phyloP scores from a whole-genome alignment of 2,329 filamentous ascomycete species.

The Diaporthe caulivora region DNA sequence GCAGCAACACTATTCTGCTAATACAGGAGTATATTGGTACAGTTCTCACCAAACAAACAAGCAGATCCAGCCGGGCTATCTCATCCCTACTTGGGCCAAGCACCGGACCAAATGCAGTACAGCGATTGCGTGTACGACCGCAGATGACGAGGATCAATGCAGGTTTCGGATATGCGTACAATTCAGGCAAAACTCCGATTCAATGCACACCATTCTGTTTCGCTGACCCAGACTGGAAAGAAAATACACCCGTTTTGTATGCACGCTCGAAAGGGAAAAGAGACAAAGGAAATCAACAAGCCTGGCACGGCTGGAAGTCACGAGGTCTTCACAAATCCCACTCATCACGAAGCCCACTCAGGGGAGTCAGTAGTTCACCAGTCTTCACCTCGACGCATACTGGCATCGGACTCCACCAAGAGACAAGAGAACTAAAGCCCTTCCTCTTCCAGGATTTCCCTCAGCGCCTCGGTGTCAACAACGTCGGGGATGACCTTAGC shows the following conservation, averaged over 20 bases:
- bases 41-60: constrained; percentile 2
- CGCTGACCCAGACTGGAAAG: constrained; percentile 3
- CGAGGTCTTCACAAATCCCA: neutral
- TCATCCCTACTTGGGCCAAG: neutral
- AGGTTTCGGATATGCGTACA: neutral
- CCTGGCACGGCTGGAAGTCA: neutral
- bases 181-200: constrained; percentile 5
- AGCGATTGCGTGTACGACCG: neutral
- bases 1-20: neutral
- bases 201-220: constrained; percentile 20
- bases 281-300: constrained; percentile 30
- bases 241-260: constrained; percentile 23
- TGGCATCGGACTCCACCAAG: neutral
- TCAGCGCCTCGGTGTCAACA: constrained; percentile 71
- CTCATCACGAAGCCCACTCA: neutral
- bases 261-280: constrained; percentile 6
- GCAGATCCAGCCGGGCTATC: neutral
- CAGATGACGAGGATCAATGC: constrained; percentile 1
- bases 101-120: neutral
- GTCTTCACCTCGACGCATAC: neutral
- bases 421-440: neutral
- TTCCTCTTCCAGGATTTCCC: constrained; percentile 67
- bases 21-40: neutral
- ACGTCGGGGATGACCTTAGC: constrained; percentile 68
- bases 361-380: neutral